Evolutionary conservation across 495 filamentous ascomycete species (phyloP).

Genomic region (Articulospora tetracladia): DNA sequence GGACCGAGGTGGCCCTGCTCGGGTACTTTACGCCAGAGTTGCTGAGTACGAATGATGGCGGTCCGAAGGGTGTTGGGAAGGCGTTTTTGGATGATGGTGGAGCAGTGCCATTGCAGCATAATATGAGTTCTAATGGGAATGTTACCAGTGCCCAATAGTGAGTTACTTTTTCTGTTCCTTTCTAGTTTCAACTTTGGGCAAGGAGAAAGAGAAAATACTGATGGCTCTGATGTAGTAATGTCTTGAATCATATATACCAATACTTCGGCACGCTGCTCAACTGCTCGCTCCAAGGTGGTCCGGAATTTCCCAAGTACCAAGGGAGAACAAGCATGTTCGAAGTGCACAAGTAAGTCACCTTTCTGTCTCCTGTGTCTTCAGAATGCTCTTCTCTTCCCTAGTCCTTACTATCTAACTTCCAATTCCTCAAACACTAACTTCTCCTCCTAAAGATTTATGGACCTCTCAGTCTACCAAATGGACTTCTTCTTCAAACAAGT

Average conservation of each 20-base stretch:
- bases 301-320: conserved; percentile 37
- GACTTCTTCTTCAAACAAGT: conserved; percentile 50
- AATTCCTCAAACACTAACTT: neutral
- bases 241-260: conserved; percentile 49
- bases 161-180: neutral
- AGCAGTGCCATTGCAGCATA: conserved; percentile 39
- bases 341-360: conserved; percentile 37
- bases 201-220: neutral
- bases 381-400: neutral
- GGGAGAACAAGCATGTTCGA: conserved; percentile 41
- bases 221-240: conserved; percentile 27
- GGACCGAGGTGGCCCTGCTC: conserved; percentile 39
- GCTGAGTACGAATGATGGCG: conserved; percentile 38
- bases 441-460: neutral
- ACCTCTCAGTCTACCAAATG: conserved; percentile 36
- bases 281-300: conserved; percentile 39
- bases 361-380: neutral
- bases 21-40: conserved; percentile 48
- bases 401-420: neutral
- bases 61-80: conserved; percentile 30
- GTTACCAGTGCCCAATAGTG: conserved; percentile 44
- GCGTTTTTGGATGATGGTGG: conserved; percentile 52
- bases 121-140: conserved; percentile 37
- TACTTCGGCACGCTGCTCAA: conserved; percentile 47
- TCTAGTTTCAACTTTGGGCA: neutral